phyloP scores from a whole-genome alignment of 1,284 basidiomycete species.

The Moesziomyces sp. region DNA sequence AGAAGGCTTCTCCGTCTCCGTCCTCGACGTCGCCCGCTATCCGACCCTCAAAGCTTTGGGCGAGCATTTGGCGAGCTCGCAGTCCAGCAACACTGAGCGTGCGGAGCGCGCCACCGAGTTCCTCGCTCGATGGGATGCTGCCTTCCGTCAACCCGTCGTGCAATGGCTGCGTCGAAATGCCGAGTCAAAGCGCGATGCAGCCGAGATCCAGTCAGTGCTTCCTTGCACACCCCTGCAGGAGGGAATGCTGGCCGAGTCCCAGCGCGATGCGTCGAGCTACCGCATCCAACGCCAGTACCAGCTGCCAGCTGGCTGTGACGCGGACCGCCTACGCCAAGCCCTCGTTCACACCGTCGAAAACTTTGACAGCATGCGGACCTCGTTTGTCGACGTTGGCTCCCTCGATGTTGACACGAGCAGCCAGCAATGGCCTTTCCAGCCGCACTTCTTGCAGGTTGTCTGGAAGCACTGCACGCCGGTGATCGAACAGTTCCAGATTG shows the following conservation, averaged over 20 bases:
- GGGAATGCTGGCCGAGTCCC: constrained; percentile 64
- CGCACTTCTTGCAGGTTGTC: constrained; percentile 44
- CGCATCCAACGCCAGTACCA: constrained; percentile 60
- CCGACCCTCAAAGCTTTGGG: constrained; percentile 52
- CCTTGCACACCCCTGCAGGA: constrained; percentile 60
- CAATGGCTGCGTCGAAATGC: constrained; percentile 15
- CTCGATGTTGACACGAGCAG: constrained; percentile 8
- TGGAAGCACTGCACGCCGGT: constrained; percentile 23
- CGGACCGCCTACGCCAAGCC: constrained; percentile 31
- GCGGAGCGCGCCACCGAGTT: constrained; percentile 17
- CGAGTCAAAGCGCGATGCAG: not conserved
- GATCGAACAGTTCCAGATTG: constrained; percentile 17
- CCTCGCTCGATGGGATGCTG: constrained; percentile 27
- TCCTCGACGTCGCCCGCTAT: constrained; percentile 63
- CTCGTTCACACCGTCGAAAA: constrained; percentile 24
- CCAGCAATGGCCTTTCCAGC: constrained; percentile 38
- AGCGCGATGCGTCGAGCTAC: constrained; percentile 49
- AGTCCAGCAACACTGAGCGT: constrained; percentile 21
- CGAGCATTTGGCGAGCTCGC: constrained; percentile 43
- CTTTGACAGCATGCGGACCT: constrained; percentile 55
- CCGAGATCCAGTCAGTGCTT: constrained; percentile 32
- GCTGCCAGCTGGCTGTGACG: constrained; percentile 41
- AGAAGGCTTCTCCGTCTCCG: constrained; percentile 57
- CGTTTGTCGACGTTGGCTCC: constrained; percentile 48
- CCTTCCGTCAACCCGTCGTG: constrained; percentile 23